A percentile compares a stretch with the other conserved stretches of the same genome.
phyloP scores from a whole-genome alignment of 208 protist species.

The Jaenimonas drosophilae region DNA sequence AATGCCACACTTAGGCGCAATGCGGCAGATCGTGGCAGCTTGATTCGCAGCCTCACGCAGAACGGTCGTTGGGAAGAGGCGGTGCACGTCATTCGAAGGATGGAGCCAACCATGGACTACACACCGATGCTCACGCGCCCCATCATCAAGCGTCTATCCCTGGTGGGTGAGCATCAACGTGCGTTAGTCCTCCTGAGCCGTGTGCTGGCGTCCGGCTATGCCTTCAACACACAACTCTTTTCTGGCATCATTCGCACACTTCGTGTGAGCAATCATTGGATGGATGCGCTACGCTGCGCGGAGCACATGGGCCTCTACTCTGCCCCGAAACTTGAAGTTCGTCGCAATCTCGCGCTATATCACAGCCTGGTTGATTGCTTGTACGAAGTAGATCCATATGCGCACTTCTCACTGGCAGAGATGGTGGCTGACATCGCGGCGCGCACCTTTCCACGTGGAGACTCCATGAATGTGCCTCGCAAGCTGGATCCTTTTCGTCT shows the following conservation, averaged over 20 bases:
- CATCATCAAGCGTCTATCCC: slow-evolving; percentile 44
- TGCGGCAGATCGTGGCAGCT: slow-evolving; percentile 16
- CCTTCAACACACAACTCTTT: slow-evolving; percentile 32
- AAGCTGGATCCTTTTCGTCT: too few species aligned
- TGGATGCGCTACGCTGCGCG: slow-evolving; percentile 32
- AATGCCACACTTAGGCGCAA: slow-evolving; percentile 22
- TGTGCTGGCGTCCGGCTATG: slow-evolving; percentile 40
- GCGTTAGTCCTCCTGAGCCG: slow-evolving; percentile 35
- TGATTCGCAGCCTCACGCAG: slow-evolving; percentile 36
- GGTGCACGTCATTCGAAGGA: slow-evolving; percentile 15
- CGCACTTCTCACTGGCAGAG: slow-evolving; percentile 26
- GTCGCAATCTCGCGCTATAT: slow-evolving; percentile 17
- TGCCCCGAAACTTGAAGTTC: slow-evolving; percentile 19
- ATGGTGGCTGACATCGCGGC: slow-evolving; percentile 39
- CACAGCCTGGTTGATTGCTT: slow-evolving; percentile 45
- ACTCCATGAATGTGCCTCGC: too few species aligned
- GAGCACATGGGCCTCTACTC: slow-evolving; percentile 41
- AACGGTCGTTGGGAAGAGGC: slow-evolving; percentile 35
- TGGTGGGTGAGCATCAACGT: slow-evolving; percentile 14
- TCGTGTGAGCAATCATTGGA: slow-evolving; percentile 36
- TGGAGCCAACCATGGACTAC: slow-evolving; percentile 3
- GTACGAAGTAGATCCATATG: slow-evolving; percentile 55
- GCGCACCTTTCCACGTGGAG: too few species aligned
- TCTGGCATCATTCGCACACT: slow-evolving; percentile 38
- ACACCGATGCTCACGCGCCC: slow-evolving; percentile 36